These are phyloP conservation scores for Friedmanniomyces endolithicus DNA, from an alignment of 495 filamentous ascomycete genomes.

Conservation along the genomic window DNA sequence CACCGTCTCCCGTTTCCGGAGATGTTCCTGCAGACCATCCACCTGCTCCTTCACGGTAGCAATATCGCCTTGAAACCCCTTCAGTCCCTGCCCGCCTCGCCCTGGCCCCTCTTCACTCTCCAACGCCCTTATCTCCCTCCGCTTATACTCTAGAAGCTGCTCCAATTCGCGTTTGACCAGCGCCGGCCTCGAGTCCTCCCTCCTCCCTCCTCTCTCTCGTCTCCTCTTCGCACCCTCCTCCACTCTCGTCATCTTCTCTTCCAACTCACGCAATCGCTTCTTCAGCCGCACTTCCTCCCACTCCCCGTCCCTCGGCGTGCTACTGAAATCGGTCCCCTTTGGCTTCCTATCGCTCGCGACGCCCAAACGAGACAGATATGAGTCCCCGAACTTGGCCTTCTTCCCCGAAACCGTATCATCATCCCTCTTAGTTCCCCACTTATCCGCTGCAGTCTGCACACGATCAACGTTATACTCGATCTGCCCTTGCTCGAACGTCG, in stretches of 20 bases:
- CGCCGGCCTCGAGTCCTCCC: slow-evolving; percentile 55
- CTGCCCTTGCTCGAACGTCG: slow-evolving; percentile 82
- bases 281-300: slow-evolving; percentile 96
- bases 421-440: slow-evolving; percentile 56
- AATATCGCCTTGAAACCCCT: slow-evolving; percentile 41
- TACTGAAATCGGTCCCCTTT: slow-evolving; percentile 72
- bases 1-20: slow-evolving; percentile 36
- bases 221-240: slow-evolving; percentile 49
- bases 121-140: slow-evolving; percentile 45
- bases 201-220: slow-evolving; percentile 39
- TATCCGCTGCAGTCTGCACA: slow-evolving; percentile 37
- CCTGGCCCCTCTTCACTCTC: slow-evolving; percentile 30
- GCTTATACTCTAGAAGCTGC: slow-evolving; percentile 72
- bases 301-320: slow-evolving; percentile 48
- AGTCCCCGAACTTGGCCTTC: slow-evolving; percentile 93
- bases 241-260: slow-evolving; percentile 66
- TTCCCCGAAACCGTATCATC: slow-evolving; percentile 66
- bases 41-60: slow-evolving; percentile 35
- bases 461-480: slow-evolving; percentile 91
- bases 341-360: slow-evolving; percentile 68
- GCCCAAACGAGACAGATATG: slow-evolving; percentile 82
- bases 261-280: slow-evolving; percentile 78
- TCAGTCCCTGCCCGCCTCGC: slow-evolving; percentile 29
- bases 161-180: slow-evolving; percentile 89
- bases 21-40: slow-evolving; percentile 34